phyloP scores from a whole-genome alignment of 345 rosid species.

The Sisymbrium irio region DNA sequence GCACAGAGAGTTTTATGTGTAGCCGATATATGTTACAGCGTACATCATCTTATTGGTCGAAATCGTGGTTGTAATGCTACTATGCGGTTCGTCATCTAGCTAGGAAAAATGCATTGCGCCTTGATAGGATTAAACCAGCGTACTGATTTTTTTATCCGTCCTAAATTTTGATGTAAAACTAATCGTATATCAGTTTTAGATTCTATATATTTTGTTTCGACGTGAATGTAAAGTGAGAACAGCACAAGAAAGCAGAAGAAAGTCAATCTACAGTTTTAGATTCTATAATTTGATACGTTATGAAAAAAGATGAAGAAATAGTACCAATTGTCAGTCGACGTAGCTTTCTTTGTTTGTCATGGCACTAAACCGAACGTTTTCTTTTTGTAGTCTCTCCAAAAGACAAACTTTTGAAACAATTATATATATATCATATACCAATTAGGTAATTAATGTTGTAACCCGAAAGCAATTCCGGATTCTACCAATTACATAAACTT shows the following conservation, averaged over 20 bases:
- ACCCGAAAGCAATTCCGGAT: neutral
- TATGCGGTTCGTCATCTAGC: too few relatives aligned
- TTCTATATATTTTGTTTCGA: neutral
- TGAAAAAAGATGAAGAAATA: neutral
- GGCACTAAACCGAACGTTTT: conserved; percentile 8
- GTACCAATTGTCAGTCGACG: conserved; percentile 19
- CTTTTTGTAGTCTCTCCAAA: conserved; percentile 8
- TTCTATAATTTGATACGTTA: conserved; percentile 13
- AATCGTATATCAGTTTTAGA: neutral
- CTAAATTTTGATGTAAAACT: neutral
- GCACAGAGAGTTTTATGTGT: too few relatives aligned
- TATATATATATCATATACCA: neutral
- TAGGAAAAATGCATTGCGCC: neutral
- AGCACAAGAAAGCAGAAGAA: conserved; percentile 7
- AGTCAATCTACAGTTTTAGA: conserved; percentile 23
- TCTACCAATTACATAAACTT: neutral
- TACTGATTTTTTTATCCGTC: neutral
- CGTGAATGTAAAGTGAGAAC: conserved; percentile 9
- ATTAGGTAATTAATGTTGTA: neutral
- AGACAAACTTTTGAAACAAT: neutral
- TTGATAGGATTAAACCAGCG: neutral
- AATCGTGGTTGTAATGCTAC: too few relatives aligned
- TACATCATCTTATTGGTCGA: too few relatives aligned
- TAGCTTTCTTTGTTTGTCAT: conserved; percentile 23
- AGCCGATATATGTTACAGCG: too few relatives aligned